These are phyloP conservation scores for Neopestalotiopsis sp. DNA, from an alignment of 2,329 filamentous ascomycete species.

Conservation along the genomic window DNA sequence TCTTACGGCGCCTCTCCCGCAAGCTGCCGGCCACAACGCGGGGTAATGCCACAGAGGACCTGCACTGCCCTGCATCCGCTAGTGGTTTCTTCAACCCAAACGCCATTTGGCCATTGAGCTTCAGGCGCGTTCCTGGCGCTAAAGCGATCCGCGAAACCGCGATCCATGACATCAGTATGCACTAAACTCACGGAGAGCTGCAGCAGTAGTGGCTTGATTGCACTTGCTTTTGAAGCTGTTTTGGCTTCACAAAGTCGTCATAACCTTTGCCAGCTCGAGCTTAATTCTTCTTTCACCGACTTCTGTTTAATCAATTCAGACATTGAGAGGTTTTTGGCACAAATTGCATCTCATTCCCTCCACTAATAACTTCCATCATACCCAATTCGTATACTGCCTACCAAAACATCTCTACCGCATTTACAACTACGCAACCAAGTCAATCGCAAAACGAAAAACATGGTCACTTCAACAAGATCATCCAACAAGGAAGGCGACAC, in stretches of 20 bases:
- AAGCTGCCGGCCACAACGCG: too few relatives aligned
- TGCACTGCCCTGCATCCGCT: not conserved
- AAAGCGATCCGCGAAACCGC: not conserved
- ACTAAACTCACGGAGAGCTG: not conserved
- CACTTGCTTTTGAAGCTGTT: not conserved
- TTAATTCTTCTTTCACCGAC: not conserved
- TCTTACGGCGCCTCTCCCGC: too few relatives aligned
- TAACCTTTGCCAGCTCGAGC: not conserved
- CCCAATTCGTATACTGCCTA: too few relatives aligned
- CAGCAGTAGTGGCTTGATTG: not conserved
- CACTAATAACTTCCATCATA: not conserved
- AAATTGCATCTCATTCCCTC: not conserved
- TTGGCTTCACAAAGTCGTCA: not conserved
- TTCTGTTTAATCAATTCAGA: not conserved
- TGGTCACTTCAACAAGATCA: constrained; percentile 18
- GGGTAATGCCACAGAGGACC: too few relatives aligned
- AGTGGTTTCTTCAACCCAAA: not conserved
- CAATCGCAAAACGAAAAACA: not conserved
- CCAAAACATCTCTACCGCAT: too few relatives aligned
- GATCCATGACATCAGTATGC: constrained; percentile 1
- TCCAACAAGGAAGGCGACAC: constrained; percentile 28
- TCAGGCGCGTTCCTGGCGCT: not conserved
- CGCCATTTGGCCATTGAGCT: not conserved
- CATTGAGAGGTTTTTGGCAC: not conserved
- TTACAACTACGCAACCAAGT: too few relatives aligned